Evolutionary conservation across 2,329 filamentous ascomycete genomes (phyloP), one percentile per base, ranked within the genome.

Genomic region (Dactylellina leptospora): DNA sequence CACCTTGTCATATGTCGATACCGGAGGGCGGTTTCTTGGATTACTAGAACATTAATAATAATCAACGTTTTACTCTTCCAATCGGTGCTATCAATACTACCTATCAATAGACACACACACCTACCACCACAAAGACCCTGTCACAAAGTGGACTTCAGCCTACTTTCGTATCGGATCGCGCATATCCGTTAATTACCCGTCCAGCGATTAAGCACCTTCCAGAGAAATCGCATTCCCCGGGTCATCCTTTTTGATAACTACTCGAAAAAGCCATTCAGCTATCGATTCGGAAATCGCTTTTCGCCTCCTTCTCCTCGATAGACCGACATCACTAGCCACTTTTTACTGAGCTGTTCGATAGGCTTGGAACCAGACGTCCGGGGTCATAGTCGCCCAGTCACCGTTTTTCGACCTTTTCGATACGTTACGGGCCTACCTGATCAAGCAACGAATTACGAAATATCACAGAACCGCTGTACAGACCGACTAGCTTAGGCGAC

Each of bases 141-240:
- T 59, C 25, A 27, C 28, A n/a, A n/a, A 33, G 6, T 5, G 25
- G 18, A 48, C 23, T 56, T 51, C 64, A 70, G 55, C 48, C 63
- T 55, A 42, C 47, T 42, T 45, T 50, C 48, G 44, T 56, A 36
- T 61, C 47, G 50, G 42, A 40, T 70, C 40, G 55, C 51, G 56
- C 33, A 56, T 44, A 61, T 62, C 64, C 64, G 64, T 70, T 70
- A 62, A 70, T 62, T 70, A 70, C 48, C 64, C 64, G 64, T 56
- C 18, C 40, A 40, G 48, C 56, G 28, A 53, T 4, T 30, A 45
- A 48, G 27, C 47, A 55, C 54, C 63, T 60, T 59, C 63, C 55
- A 27, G n/a, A 28, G 30, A 30, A 23, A 45, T 54, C 27, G n/a
- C n/a, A n/a, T n/a, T n/a, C n/a, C n/a, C 16, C 58, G 3, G 27